Percentiles rank a stretch among this genome's conserved stretches.
These are phyloP conservation scores for Didymellaceae sp. DNA, from an alignment of 2,329 filamentous ascomycete genomes.

Conservation along the genomic window DNA sequence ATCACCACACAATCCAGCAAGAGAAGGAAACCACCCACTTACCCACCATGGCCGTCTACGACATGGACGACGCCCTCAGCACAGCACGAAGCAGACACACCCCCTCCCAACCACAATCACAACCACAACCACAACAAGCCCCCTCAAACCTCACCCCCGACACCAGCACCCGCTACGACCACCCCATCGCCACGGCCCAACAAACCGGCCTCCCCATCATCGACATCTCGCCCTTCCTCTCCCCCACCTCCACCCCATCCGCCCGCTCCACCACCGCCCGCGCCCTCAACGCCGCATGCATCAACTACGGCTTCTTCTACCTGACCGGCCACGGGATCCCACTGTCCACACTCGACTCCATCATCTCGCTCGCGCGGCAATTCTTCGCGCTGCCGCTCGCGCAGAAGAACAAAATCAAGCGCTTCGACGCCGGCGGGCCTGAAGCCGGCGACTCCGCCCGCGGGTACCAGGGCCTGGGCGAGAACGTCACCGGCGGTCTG, in stretches of 20 bases:
- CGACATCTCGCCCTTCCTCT: conserved; percentile 50
- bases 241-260: conserved; percentile 15
- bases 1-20: neutral
- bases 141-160: conserved; percentile 32
- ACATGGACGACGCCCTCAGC: conserved; percentile 21
- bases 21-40: neutral
- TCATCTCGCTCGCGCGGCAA: conserved; percentile 41
- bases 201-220: conserved; percentile 48
- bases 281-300: conserved; percentile 47
- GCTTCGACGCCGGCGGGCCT: conserved; percentile 39
- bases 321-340: conserved; percentile 52
- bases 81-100: conserved; percentile 15
- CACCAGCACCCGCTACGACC: conserved; percentile 14
- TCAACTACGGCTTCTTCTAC: conserved; percentile 53
- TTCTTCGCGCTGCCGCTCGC: conserved; percentile 43
- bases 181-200: conserved; percentile 23
- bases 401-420: conserved; percentile 45
- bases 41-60: conserved; percentile 18
- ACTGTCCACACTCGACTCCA: conserved; percentile 23
- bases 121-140: neutral
- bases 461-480: conserved; percentile 48
- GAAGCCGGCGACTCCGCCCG: conserved; percentile 47
- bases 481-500: conserved; percentile 46
- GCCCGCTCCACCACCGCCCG: conserved; percentile 32
- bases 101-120: no score